phyloP scores from a whole-genome alignment of 495 filamentous ascomycete species.

The Penicillium paxilli region DNA sequence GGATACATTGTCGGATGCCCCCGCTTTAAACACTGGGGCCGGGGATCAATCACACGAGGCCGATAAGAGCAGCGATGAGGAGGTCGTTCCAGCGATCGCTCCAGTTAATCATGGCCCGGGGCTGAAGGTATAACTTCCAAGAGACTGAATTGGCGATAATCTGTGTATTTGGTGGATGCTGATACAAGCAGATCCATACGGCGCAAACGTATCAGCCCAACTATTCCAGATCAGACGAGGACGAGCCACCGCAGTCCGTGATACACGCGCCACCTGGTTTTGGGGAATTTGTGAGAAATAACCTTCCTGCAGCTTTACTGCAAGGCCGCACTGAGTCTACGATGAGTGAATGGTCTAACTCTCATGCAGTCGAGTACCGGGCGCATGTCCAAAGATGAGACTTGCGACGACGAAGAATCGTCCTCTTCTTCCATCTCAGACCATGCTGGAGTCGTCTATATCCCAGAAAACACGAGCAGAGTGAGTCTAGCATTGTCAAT shows the following conservation, averaged over 20 bases:
- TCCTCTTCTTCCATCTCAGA: background rate
- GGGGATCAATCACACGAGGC: background rate
- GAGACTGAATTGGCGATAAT: background rate
- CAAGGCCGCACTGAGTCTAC: too few species aligned
- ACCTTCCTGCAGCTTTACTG: too few species aligned
- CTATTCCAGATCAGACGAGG: slow-evolving; percentile 60
- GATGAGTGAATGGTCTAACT: too few species aligned
- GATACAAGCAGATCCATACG: slow-evolving; percentile 58
- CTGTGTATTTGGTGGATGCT: background rate
- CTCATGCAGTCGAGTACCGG: background rate
- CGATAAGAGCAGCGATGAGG: background rate
- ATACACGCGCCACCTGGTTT: slow-evolving; percentile 86
- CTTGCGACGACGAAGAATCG: slow-evolving; percentile 14
- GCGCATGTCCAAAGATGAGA: background rate
- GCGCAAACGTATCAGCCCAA: slow-evolving; percentile 55
- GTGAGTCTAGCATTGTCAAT: slow-evolving; percentile 11
- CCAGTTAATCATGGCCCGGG: slow-evolving; percentile 13
- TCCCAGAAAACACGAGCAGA: slow-evolving; percentile 8
- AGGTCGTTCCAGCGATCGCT: background rate
- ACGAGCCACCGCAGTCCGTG: slow-evolving; percentile 72
- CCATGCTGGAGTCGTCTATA: background rate
- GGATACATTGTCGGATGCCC: background rate
- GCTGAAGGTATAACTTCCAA: slow-evolving; percentile 37
- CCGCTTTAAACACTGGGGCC: background rate
- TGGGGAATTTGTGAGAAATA: slow-evolving; percentile 67